Evolutionary conservation across 1,284 basidiomycete species (phyloP), one percentile per base, ranked within the genome.

Genomic region (Calocybe gambosa): DNA sequence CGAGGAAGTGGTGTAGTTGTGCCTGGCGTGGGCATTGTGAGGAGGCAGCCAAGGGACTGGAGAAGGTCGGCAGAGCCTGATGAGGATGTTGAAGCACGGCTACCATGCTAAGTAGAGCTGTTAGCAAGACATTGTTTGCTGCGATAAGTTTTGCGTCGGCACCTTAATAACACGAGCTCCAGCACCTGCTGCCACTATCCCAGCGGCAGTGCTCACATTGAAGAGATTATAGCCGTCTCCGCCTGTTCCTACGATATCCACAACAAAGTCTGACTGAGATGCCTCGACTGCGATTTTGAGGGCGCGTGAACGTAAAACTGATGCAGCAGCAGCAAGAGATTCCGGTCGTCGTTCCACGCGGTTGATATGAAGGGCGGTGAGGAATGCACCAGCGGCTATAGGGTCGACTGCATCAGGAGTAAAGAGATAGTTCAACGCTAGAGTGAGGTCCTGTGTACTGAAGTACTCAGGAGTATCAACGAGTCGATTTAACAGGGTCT

Each of bases 151-250:
- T 15, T 12, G 21, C 15, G 10, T 38, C 9, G 15, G 18, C 21
- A 93, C 92, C 77, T 98, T 98, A 66, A 93, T 85, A 0, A 98
- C 91, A 43, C 92, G 76, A 0, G 91, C 88, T 13, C 95, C 95
- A 0, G 93, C 90, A 10, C 95, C 95, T 13, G 93, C 93, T 23
- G 94, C 94, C 15, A 99, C 91, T 49, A 99, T 80, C 2, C 83
- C 93, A 1, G 95, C 95, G 0, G 93, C 89, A 0, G 95, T 98
- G 59, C 92, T 95, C 29, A 98, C 94, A 62, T 99, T 98, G 76
- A 96, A 99, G 0, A 95, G 89, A 60, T 98, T 92, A 68, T 95
- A 85, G 0, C 94, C 94, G 67, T 98, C 95, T 12, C 95, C 95
- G 12, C 95, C 95, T 3, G 55, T 64, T 40, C 62, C 77, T 31